Conservation (phyloP, 2,329 filamentous ascomycete genomes). For the Sordariomycetes sp. region DNA sequence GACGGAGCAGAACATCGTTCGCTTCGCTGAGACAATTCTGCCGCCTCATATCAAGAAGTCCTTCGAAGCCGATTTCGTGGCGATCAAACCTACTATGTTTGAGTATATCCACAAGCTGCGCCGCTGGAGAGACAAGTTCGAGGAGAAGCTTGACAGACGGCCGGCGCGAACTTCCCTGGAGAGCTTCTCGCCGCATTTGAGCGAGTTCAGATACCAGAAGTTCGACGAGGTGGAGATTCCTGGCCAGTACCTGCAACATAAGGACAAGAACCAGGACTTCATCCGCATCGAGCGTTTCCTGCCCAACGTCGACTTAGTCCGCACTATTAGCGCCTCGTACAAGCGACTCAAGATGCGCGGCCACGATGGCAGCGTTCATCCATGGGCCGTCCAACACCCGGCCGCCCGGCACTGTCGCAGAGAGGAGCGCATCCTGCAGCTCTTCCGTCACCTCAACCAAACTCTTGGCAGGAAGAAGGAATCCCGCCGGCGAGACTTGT, state of each 20-base stretch:
- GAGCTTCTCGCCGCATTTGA: conserved; percentile 79
- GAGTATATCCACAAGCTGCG: conserved; percentile 97
- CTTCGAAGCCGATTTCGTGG: conserved; percentile 96
- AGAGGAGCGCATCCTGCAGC: conserved; percentile 88
- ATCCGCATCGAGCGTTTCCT: conserved; percentile 95
- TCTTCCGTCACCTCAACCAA: conserved; percentile 97
- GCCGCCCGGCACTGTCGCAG: conserved; percentile 85
- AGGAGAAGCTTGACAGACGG: conserved; percentile 89
- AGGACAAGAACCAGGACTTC: conserved; percentile 98
- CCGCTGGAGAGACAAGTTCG: conserved; percentile 94
- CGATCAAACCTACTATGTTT: conserved; percentile 91
- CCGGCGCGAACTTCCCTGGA: conserved; percentile 68
- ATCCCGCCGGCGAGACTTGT: conserved; percentile 82
- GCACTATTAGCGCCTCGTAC: conserved; percentile 84
- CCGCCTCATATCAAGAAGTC: conserved; percentile 91
- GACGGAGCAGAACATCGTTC: conserved; percentile 92
- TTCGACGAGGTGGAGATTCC: conserved; percentile 98
- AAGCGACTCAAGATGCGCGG: conserved; percentile 91
- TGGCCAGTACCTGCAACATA: conserved; percentile 92
- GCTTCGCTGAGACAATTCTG: conserved; percentile 93
- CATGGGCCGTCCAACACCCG: conserved; percentile 93
- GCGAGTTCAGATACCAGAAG: conserved; percentile 94
- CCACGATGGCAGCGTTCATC: conserved; percentile 93
- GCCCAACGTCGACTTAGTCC: conserved; percentile 86
- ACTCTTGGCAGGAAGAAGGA: conserved; percentile 89